A percentile compares a stretch with the other conserved stretches of the same genome.
Evolutionary conservation across 78 protist species (phyloP).

Genomic region (Protostelium mycophagum): DNA sequence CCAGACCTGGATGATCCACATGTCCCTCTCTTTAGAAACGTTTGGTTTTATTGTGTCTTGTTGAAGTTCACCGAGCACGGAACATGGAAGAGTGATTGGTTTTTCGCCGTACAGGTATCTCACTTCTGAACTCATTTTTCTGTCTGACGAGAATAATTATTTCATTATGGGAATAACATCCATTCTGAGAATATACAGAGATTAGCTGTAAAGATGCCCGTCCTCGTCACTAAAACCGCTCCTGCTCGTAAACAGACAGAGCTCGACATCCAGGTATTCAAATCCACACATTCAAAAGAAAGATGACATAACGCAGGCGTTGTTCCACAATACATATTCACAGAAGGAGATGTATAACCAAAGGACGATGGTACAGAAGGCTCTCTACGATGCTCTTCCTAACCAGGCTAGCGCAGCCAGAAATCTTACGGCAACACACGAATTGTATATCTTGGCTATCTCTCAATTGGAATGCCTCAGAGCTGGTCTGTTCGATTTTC

Average conservation of each 20-base stretch:
- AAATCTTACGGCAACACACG: constrained; percentile 25
- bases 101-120: not conserved
- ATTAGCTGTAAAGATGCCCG: constrained; percentile 12
- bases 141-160: too few relatives aligned
- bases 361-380: not conserved
- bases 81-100: constrained; percentile 56
- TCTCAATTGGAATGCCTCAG: constrained; percentile 47
- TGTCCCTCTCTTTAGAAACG: constrained; percentile 25
- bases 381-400: constrained; percentile 29
- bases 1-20: not conserved
- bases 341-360: not conserved
- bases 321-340: not conserved
- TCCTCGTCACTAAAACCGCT: not conserved
- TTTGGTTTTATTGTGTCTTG: constrained; percentile 62
- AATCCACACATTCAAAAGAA: not conserved
- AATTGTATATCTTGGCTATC: constrained; percentile 37
- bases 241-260: not conserved
- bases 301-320: not conserved
- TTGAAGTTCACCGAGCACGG: constrained; percentile 39
- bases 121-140: too few relatives aligned
- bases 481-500: constrained; percentile 16
- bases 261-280: not conserved
- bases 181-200: too few relatives aligned
- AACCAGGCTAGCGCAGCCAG: constrained; percentile 12
- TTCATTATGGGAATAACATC: too few relatives aligned